Percentiles rank a stretch among this genome's conserved stretches.
Conservation (phyloP, 371 early-diverging fungal genomes). For the Mortierella sp. region DNA sequence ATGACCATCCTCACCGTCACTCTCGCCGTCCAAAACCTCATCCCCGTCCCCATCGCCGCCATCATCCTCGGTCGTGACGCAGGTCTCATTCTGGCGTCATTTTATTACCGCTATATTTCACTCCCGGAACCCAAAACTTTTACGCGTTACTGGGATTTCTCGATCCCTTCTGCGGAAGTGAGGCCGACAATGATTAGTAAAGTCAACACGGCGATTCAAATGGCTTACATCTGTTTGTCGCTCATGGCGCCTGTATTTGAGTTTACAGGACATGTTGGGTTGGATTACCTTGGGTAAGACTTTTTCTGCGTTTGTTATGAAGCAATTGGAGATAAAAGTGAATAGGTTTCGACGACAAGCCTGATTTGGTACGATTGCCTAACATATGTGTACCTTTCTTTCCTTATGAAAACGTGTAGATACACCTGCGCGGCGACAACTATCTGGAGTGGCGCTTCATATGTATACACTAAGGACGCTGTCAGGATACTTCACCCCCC, state of each 20-base stretch:
- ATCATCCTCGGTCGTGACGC: conserved; percentile 93
- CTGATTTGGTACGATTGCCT: no score
- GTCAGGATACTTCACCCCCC: conserved; percentile 70
- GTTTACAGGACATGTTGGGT: conserved; percentile 57
- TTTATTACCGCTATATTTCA: conserved; percentile 90
- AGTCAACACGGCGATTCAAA: conserved; percentile 93
- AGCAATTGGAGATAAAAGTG: no score
- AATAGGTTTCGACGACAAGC: no score
- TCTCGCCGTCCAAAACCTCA: conserved; percentile 77
- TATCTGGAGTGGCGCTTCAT: conserved; percentile 84
- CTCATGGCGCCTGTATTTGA: conserved; percentile 79
- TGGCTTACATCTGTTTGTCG: conserved; percentile 84
- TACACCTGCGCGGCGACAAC: conserved; percentile 87
- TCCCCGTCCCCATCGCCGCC: conserved; percentile 86
- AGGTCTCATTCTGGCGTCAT: conserved; percentile 82
- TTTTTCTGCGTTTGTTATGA: background rate
- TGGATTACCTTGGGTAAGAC: conserved; percentile 60
- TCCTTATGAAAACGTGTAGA: conserved; percentile 45
- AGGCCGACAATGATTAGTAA: conserved; percentile 92
- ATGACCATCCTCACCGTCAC: conserved; percentile 94
- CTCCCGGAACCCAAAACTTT: conserved; percentile 93
- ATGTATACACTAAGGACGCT: conserved; percentile 83
- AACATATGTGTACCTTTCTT: no score
- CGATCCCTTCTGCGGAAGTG: conserved; percentile 94
- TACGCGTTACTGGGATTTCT: conserved; percentile 88